Evolutionary conservation across 2,329 filamentous ascomycete species (phyloP).

Genomic region (Zasmidium angulare): DNA sequence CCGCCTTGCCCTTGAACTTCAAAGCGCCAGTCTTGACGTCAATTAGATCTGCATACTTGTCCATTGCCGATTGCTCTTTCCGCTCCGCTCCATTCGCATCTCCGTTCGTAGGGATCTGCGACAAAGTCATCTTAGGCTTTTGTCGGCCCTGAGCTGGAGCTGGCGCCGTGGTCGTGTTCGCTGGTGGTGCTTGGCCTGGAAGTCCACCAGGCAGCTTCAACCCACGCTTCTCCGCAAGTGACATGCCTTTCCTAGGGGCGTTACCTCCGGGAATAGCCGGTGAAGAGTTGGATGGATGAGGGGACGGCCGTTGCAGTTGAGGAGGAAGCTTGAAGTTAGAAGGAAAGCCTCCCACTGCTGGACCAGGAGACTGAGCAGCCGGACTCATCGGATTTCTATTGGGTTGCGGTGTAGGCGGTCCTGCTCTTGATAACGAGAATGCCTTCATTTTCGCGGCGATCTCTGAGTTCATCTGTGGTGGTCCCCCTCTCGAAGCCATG

Average conservation of each 20-base stretch:
- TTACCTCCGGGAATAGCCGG: conserved; percentile 48
- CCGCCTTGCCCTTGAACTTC: conserved; percentile 88
- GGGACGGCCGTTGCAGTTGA: conserved; percentile 37
- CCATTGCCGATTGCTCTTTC: conserved; percentile 45
- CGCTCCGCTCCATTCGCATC: conserved; percentile 32
- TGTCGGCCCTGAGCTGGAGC: conserved; percentile 32
- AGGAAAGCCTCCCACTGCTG: conserved; percentile 41
- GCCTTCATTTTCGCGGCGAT: conserved; percentile 69
- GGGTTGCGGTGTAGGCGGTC: conserved; percentile 40
- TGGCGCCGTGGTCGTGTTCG: conserved; percentile 44
- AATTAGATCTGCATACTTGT: conserved; percentile 76
- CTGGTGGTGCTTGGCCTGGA: conserved; percentile 44
- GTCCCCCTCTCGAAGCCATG: conserved; percentile 47
- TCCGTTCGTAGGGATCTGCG: conserved; percentile 39
- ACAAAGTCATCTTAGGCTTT: conserved; percentile 47
- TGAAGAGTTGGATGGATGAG: conserved; percentile 48
- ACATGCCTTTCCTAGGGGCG: conserved; percentile 45
- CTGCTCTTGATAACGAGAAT: conserved; percentile 65
- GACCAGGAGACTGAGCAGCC: conserved; percentile 18
- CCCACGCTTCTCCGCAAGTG: conserved; percentile 67
- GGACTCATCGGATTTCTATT: conserved; percentile 20
- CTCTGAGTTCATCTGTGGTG: conserved; percentile 51
- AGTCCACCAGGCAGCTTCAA: conserved; percentile 62
- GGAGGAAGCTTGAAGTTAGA: conserved; percentile 46
- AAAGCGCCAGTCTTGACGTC: conserved; percentile 89